Evolutionary conservation across 2,329 filamentous ascomycete genomes (phyloP), one percentile per base, ranked within the genome.

Genomic region (Acephala macrosclerotiorum): DNA sequence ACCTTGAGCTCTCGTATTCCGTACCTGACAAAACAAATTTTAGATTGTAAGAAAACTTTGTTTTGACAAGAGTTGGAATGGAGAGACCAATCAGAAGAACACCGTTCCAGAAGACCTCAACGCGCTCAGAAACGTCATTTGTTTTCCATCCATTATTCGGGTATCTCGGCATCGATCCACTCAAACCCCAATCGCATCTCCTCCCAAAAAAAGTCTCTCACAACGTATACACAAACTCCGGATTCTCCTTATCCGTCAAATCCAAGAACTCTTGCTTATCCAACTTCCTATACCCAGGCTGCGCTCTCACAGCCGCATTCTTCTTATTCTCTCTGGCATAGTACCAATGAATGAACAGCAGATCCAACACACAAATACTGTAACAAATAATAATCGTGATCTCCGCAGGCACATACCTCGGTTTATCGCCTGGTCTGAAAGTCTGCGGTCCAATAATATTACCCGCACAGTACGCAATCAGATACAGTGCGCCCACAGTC

Each of bases 401-500:
- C 66, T 75, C 65, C 26, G 73, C 74, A 4, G 71, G 69, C 2
- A 65, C 57, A 42, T 76, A 76, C 2, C 82, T 77, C 1, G 85
- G 85, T 0, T 80, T 83, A 66, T 87, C 84, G 47, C 77, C 77
- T 4, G 72, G 71, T 70, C 83, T 68, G 51, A 76, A 76, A 9
- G 71, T 72, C 36, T 77, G 75, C 2, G 75, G 74, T 3, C 84
- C 84, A 36, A 86, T 82, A 64, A 86, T 86, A 69, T 85, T 84
- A 0, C 83, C 84, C 1, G 83, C 77, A 61, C 83, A 86, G 65
- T 86, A 87, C 1, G 80, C 84, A 2, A 83, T 80, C 9, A 76
- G 63, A 33, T 72, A 75, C n/a, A 84, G 70, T 0, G 81, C 82
- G 47, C 81, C 83, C 57, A 81, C 78, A 0, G 81, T 82, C 26